These are phyloP conservation scores for Rhodotorula diobovata DNA, from an alignment of 768 basidiomycete genomes.

Conservation along the genomic window DNA sequence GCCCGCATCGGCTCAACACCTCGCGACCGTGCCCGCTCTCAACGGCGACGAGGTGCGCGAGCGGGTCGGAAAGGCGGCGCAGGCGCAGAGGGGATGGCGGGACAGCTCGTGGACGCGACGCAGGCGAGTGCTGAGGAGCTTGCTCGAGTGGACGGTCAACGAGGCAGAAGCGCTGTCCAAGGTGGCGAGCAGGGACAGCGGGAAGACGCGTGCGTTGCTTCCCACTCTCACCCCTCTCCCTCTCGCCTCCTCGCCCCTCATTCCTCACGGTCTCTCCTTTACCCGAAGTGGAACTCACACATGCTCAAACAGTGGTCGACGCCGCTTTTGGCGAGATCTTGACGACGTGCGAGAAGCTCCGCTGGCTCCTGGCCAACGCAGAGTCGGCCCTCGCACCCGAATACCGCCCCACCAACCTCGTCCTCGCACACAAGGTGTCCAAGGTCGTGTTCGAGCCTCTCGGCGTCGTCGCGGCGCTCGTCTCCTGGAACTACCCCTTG, in stretches of 20 bases:
- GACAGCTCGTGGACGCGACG: constrained; percentile 71
- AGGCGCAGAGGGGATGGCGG: constrained; percentile 70
- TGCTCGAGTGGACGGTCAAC: constrained; percentile 86
- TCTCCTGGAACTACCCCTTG: constrained; percentile 62
- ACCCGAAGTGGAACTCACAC: background rate
- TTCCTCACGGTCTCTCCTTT: background rate
- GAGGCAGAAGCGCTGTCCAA: constrained; percentile 81
- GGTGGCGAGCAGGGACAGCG: constrained; percentile 87
- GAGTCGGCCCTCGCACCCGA: constrained; percentile 71
- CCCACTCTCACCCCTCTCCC: too few species aligned
- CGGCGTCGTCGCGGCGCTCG: constrained; percentile 85
- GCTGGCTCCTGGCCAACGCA: constrained; percentile 83
- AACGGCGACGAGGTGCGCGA: constrained; percentile 62
- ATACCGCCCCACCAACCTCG: constrained; percentile 58
- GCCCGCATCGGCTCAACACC: constrained; percentile 78
- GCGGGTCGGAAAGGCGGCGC: constrained; percentile 65
- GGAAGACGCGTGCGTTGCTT: constrained; percentile 89
- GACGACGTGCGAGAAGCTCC: constrained; percentile 89
- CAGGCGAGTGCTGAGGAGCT: constrained; percentile 72
- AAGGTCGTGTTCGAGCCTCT: constrained; percentile 70
- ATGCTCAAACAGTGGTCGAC: constrained; percentile 65
- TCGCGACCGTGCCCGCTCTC: constrained; percentile 73
- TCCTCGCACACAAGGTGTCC: constrained; percentile 49
- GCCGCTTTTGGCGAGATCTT: constrained; percentile 91
- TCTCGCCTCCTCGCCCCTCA: too few species aligned